Conservation (phyloP, 768 basidiomycete species). For the Dentipellis sp. region DNA sequence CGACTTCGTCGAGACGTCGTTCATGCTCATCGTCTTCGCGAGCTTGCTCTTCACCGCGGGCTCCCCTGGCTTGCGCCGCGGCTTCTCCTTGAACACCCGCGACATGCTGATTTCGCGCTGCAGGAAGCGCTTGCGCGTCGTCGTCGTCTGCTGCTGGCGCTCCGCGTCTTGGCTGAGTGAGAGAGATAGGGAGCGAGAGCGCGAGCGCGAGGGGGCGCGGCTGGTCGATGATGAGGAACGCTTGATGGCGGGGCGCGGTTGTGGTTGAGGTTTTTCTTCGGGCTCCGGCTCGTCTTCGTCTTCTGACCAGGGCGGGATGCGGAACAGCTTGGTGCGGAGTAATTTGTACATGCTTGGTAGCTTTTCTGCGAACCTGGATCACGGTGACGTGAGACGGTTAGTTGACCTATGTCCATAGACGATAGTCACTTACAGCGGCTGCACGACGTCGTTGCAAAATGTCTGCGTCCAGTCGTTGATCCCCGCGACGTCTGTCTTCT, state of each 20-base stretch:
- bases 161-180: constrained; percentile 57
- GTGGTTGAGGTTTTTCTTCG: not conserved
- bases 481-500: too few relatives aligned
- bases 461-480: constrained; percentile 60
- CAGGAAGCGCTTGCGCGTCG: constrained; percentile 42
- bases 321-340: constrained; percentile 14
- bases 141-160: constrained; percentile 23
- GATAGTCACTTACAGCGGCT: constrained; percentile 40
- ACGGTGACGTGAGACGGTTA: not conserved
- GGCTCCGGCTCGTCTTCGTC: constrained; percentile 1
- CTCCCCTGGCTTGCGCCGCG: constrained; percentile 2
- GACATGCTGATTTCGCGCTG: constrained; percentile 74
- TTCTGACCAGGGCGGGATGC: constrained; percentile 8
- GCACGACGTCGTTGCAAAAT: constrained; percentile 61
- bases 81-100: constrained; percentile 49
- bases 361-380: not conserved
- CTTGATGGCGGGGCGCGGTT: not conserved
- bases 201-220: constrained; percentile 18
- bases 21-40: constrained; percentile 12
- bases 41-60: constrained; percentile 11
- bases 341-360: constrained; percentile 11
- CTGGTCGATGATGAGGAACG: constrained; percentile 42
- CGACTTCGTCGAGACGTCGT: constrained; percentile 1
- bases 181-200: constrained; percentile 41
- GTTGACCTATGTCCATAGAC: too few relatives aligned